Evolutionary conservation across 495 filamentous ascomycete species (phyloP), one percentile per base, ranked within the genome.

Genomic region (Hyaloscypha variabilis): DNA sequence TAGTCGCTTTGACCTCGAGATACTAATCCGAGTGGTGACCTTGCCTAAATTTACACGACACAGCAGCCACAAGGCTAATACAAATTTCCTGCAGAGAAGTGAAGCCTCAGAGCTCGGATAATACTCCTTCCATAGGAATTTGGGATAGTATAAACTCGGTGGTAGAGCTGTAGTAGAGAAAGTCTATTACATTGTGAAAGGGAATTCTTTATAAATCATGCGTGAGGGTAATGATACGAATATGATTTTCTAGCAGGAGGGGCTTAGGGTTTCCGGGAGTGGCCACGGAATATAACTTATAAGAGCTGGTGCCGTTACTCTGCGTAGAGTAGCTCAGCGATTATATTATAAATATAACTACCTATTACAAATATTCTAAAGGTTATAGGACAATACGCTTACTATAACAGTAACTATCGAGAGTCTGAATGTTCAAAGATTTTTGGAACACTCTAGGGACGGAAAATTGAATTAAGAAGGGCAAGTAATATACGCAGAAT

Each of bases 121-220:
- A 67, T 28, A 59, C 56, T 51, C n/a, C 14, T 56, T 67, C 68
- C 66, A 60, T 66, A 30, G 60, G 65, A 66, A 58, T 72, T 57
- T 46, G 42, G n/a, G 62, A n/a, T 72, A 34, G 58, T 46, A 39
- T 55, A 39, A 68, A 65, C 68, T 72, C 31, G 50, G 60, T 63
- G 60, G 67, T 71, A 42, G 66, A 55, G 62, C 69, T 69, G 39
- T 62, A 57, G 69, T 60, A 58, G 58, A 62, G 62, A 26, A 58
- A 55, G 24, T 28, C 31, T 56, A 24, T 65, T 62, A 65, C 54
- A 46, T 51, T 39, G 65, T 58, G 30, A 59, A 65, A 65, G 14
- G 61, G 62, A 36, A 66, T 52, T 60, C 66, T 71, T 53, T 49
- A 25, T 24, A 55, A 55, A 63, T 59, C 23, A 59, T 2, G 28